Conservation (phyloP, 768 basidiomycete genomes). For the Ramaria rubella region DNA sequence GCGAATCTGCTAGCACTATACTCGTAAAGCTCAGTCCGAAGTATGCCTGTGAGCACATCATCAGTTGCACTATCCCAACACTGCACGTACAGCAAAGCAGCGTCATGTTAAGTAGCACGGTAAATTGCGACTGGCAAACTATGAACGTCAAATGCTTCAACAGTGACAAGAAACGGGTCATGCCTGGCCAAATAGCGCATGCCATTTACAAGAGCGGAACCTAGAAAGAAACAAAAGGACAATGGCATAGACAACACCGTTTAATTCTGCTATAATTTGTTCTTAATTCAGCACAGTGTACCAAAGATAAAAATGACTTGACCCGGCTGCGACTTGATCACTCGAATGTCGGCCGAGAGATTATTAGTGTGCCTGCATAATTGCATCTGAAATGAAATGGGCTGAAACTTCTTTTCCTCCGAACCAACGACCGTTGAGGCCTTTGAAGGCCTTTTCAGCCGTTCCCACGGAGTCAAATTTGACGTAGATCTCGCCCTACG, state of each 20-base stretch:
- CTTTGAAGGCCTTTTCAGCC: conserved; percentile 79
- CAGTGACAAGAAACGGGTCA: conserved; percentile 9
- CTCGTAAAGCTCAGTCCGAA: neutral
- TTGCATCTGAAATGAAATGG: conserved; percentile 84
- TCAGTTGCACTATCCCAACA: neutral
- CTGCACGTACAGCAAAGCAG: conserved; percentile 5
- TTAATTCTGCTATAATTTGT: conserved; percentile 9
- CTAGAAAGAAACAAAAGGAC: conserved; percentile 11
- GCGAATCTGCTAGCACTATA: neutral
- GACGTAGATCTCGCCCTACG: conserved; percentile 93
- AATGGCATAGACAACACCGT: neutral
- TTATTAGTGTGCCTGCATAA: conserved; percentile 77
- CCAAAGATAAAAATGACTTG: conserved; percentile 6
- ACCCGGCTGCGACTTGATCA: neutral
- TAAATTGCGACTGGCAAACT: conserved; percentile 8
- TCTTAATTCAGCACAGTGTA: conserved; percentile 6
- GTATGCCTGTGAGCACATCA: neutral
- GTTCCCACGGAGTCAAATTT: conserved; percentile 77
- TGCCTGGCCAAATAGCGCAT: conserved; percentile 10
- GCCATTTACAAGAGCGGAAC: conserved; percentile 7
- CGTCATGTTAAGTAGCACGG: conserved; percentile 1
- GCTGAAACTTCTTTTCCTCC: conserved; percentile 87
- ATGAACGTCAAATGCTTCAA: conserved; percentile 11
- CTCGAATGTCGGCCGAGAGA: neutral
- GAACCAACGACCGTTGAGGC: conserved; percentile 96